Percentiles rank a stretch among this genome's conserved stretches.
Evolutionary conservation across 2,329 filamentous ascomycete genomes (phyloP).

Genomic region (Ambrosiella cleistominuta): DNA sequence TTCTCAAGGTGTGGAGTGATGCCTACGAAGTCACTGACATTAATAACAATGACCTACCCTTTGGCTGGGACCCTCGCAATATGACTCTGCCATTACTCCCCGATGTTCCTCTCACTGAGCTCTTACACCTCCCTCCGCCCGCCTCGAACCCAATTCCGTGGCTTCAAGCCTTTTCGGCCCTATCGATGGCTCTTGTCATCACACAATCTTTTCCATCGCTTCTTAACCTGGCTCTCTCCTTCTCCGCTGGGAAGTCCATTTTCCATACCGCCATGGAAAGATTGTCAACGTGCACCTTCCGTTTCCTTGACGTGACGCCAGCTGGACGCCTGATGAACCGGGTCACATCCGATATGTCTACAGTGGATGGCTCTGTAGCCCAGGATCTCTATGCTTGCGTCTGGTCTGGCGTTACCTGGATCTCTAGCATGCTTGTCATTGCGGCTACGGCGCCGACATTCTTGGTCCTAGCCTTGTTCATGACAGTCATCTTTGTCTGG

Average conservation of each 20-base stretch:
- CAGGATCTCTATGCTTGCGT: constrained; percentile 53
- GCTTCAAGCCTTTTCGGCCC: constrained; percentile 50
- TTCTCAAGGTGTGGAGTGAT: constrained; percentile 76
- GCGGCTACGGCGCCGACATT: constrained; percentile 63
- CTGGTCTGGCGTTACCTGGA: constrained; percentile 53
- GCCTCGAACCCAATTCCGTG: constrained; percentile 51
- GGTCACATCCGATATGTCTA: constrained; percentile 76
- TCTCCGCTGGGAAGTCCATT: constrained; percentile 56
- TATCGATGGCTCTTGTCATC: constrained; percentile 45
- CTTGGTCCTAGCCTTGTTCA: constrained; percentile 48
- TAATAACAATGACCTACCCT: not conserved
- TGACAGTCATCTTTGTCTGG: constrained; percentile 51
- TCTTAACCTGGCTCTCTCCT: constrained; percentile 59
- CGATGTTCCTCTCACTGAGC: not conserved
- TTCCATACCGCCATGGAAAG: constrained; percentile 56
- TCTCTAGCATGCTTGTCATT: constrained; percentile 59
- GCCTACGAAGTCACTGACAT: constrained; percentile 30
- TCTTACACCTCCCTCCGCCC: constrained; percentile 24
- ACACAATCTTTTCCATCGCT: constrained; percentile 44
- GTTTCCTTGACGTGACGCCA: constrained; percentile 81
- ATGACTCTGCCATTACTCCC: not conserved
- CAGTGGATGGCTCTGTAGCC: constrained; percentile 74
- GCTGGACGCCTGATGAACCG: constrained; percentile 84
- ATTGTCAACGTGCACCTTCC: constrained; percentile 66
- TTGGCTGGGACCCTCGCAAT: not conserved